Evolutionary conservation across 1,284 basidiomycete genomes (phyloP).

Genomic region (Sporisorium graminicola): DNA sequence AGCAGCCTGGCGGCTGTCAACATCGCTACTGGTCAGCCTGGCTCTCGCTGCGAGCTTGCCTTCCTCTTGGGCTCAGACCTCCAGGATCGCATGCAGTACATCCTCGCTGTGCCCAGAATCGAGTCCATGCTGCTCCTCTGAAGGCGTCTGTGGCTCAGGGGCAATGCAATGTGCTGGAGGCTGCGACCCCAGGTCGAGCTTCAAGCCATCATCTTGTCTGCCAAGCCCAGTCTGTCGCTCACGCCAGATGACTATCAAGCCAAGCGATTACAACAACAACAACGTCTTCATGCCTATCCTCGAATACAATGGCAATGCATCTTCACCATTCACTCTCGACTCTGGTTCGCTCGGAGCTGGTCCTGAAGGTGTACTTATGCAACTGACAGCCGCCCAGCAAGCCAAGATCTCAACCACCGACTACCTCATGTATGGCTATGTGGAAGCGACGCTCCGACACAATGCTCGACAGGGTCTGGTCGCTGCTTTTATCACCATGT

Average conservation of each 20-base stretch:
- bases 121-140: conserved; percentile 58
- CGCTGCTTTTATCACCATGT: conserved; percentile 59
- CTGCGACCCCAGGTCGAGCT: conserved; percentile 60
- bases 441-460: conserved; percentile 57
- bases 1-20: not conserved
- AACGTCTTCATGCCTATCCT: conserved; percentile 57
- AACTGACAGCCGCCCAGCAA: conserved; percentile 50
- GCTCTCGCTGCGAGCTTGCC: conserved; percentile 7
- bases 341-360: conserved; percentile 58
- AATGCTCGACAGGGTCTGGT: conserved; percentile 57
- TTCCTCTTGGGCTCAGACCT: conserved; percentile 14
- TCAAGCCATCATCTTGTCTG: conserved; percentile 53
- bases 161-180: conserved; percentile 63
- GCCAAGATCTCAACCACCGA: conserved; percentile 62
- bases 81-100: conserved; percentile 32
- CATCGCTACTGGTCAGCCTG: not conserved
- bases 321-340: conserved; percentile 60
- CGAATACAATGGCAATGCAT: conserved; percentile 60
- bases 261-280: conserved; percentile 52
- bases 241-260: conserved; percentile 45
- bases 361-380: conserved; percentile 59
- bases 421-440: conserved; percentile 64
- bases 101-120: conserved; percentile 43
- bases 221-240: conserved; percentile 60
- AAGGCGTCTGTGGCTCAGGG: conserved; percentile 59